Conservation (phyloP, 257 asterid genomes). For the Nicotiana benthamiana region DNA sequence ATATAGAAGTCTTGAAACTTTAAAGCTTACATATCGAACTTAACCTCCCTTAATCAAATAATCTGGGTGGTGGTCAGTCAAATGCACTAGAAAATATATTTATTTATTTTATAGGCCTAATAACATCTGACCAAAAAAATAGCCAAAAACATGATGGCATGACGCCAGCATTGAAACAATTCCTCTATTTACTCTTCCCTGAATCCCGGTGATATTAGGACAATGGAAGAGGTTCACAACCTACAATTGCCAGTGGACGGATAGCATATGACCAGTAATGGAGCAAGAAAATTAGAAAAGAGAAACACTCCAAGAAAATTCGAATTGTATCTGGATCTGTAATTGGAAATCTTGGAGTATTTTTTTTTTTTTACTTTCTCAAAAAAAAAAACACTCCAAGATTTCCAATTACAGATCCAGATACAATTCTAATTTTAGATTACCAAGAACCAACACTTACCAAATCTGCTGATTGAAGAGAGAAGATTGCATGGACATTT, state of each 20-base stretch:
- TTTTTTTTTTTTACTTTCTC: no score
- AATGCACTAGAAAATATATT: not conserved
- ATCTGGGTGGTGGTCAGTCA: not conserved
- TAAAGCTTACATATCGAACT: not conserved
- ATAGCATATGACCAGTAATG: not conserved
- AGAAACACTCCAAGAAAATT: not conserved
- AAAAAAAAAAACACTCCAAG: not conserved
- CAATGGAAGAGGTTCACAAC: not conserved
- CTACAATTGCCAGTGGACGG: not conserved
- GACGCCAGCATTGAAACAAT: not conserved
- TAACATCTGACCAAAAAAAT: not conserved
- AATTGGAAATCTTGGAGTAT: no score
- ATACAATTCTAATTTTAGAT: not conserved
- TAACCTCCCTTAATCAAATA: not conserved
- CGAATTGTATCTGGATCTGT: no score
- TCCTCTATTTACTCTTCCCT: not conserved
- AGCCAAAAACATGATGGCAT: not conserved
- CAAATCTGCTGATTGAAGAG: not conserved
- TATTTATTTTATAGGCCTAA: not conserved
- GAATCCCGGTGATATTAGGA: no score
- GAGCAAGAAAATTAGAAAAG: not conserved
- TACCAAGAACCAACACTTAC: not conserved
- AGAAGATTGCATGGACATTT: not conserved
- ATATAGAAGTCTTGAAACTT: not conserved
- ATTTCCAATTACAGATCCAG: not conserved